Conservation (phyloP, 768 basidiomycete genomes). For the Trametes meyenii region DNA sequence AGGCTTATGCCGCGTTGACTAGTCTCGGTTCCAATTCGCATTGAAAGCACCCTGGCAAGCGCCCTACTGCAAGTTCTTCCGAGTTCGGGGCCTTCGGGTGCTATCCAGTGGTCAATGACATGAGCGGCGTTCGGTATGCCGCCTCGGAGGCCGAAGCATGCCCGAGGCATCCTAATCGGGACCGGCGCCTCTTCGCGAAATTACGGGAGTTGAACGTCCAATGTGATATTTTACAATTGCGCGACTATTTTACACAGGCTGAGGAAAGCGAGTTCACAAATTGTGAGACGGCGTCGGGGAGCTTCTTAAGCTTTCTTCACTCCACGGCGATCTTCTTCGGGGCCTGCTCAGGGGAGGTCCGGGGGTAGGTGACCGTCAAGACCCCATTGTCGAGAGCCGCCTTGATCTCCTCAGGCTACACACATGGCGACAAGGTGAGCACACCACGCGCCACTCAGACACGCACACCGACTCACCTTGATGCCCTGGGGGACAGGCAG, state of each 20-base stretch:
- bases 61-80: background rate
- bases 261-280: background rate
- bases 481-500: conserved; percentile 51
- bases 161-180: background rate
- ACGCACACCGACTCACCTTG: conserved; percentile 38
- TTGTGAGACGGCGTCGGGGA: background rate
- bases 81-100: background rate
- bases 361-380: conserved; percentile 58
- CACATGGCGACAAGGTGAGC: background rate
- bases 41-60: too few species aligned
- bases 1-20: too few species aligned
- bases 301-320: conserved; percentile 22
- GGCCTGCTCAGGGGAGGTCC: conserved; percentile 38
- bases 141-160: background rate
- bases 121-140: background rate
- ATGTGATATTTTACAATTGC: background rate
- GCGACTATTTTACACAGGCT: background rate
- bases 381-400: conserved; percentile 56
- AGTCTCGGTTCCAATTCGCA: too few species aligned
- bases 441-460: background rate
- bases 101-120: background rate
- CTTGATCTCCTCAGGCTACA: conserved; percentile 44
- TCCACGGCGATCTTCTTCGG: conserved; percentile 42
- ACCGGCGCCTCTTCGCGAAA: too few species aligned
- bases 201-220: too few species aligned